Conservation (phyloP, 805 yeast species). For the Wickerhamiella siamensis region DNA sequence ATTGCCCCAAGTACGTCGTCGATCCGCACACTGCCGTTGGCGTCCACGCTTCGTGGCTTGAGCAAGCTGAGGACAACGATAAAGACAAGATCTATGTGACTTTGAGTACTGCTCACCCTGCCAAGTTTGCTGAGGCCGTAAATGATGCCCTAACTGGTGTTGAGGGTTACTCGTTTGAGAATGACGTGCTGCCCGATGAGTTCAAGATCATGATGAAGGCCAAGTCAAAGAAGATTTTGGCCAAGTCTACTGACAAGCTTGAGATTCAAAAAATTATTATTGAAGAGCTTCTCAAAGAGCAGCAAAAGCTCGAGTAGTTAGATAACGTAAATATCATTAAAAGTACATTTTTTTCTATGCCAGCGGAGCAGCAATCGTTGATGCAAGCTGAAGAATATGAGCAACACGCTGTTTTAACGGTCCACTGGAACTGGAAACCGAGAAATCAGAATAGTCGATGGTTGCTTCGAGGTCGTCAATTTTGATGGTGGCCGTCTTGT, state of each 20-base stretch:
- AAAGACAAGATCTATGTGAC: conserved; percentile 41
- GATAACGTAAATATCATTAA: background rate
- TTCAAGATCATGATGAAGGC: conserved; percentile 54
- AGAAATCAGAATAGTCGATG: conserved; percentile 48
- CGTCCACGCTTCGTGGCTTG: conserved; percentile 58
- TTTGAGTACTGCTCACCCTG: conserved; percentile 96
- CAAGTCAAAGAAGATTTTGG: conserved; percentile 62
- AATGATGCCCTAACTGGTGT: conserved; percentile 55
- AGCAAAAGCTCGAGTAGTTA: background rate
- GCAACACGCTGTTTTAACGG: conserved; percentile 72
- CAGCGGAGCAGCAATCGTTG: conserved; percentile 72
- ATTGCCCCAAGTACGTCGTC: conserved; percentile 55
- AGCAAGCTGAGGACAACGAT: conserved; percentile 29
- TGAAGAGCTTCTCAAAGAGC: conserved; percentile 48
- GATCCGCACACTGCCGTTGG: conserved; percentile 98
- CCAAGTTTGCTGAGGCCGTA: conserved; percentile 94
- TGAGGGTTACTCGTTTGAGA: conserved; percentile 70
- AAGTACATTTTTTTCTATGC: conserved; percentile 7
- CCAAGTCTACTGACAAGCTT: conserved; percentile 12
- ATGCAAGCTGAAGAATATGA: conserved; percentile 63
- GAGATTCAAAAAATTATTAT: conserved; percentile 62
- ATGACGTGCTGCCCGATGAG: conserved; percentile 79
- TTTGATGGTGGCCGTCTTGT: conserved; percentile 39
- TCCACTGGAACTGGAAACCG: conserved; percentile 58
- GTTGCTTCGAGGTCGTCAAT: conserved; percentile 66